Conservation (phyloP, 495 filamentous ascomycete species). For the Recurvomyces mirabilis region DNA sequence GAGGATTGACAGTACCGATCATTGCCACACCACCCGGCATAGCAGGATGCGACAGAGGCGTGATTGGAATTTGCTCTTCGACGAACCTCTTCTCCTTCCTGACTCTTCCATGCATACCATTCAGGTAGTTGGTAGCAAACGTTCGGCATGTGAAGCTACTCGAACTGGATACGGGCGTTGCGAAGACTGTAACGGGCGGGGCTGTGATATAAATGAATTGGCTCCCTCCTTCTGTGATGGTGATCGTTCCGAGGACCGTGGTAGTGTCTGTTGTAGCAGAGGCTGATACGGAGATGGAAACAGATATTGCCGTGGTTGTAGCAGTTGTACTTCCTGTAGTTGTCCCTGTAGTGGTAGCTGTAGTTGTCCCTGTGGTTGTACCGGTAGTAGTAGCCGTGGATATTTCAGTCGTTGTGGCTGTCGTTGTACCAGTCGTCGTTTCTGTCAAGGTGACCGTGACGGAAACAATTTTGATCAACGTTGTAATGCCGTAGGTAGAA, state of each 20-base stretch:
- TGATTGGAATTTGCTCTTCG: too few relatives aligned
- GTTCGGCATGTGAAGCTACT: slow-evolving; percentile 18
- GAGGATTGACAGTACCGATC: too few relatives aligned
- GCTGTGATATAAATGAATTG: slow-evolving; percentile 11
- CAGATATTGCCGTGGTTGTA: too few relatives aligned
- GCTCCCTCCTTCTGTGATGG: slow-evolving; percentile 10
- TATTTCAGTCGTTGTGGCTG: neutral
- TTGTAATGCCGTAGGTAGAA: slow-evolving; percentile 16
- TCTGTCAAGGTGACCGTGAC: neutral
- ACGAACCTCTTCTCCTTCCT: slow-evolving; percentile 13
- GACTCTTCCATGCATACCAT: slow-evolving; percentile 4
- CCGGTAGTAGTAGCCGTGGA: slow-evolving; percentile 2
- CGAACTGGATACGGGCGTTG: neutral
- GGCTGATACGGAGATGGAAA: neutral
- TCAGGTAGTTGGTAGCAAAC: slow-evolving; percentile 19
- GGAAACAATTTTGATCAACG: slow-evolving; percentile 4
- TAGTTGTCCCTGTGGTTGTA: slow-evolving; percentile 2
- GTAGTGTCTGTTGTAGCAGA: slow-evolving; percentile 3
- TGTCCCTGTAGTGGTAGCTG: slow-evolving; percentile 2
- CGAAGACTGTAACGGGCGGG: neutral
- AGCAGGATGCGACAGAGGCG: too few relatives aligned
- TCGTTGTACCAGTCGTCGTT: slow-evolving; percentile 2
- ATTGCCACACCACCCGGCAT: too few relatives aligned
- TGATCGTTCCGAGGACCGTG: slow-evolving; percentile 1
- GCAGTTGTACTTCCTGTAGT: slow-evolving; percentile 2